phyloP scores from a whole-genome alignment of 78 protist genomes.

The Guillardia theta region DNA sequence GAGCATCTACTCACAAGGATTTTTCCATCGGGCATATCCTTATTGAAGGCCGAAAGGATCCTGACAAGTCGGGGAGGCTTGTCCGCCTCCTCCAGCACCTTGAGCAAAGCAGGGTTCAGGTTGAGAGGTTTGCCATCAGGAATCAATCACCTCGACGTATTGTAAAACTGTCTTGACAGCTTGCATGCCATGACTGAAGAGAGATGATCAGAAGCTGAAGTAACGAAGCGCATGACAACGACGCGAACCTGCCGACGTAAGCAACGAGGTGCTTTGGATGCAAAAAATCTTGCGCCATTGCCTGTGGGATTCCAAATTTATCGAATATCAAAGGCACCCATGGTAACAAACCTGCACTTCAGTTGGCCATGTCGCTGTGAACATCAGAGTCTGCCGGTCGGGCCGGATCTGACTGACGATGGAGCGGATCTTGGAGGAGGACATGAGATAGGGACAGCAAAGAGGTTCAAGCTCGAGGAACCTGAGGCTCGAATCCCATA shows the following conservation, averaged over 20 bases:
- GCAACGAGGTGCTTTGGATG: slow-evolving; percentile 54
- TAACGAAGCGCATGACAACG: too few relatives aligned
- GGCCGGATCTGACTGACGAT: too few relatives aligned
- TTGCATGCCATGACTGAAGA: background rate
- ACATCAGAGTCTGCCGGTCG: slow-evolving; percentile 97
- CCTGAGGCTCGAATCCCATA: slow-evolving; percentile 84
- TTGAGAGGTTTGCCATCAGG: too few relatives aligned
- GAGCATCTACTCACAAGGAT: too few relatives aligned
- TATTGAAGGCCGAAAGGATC: too few relatives aligned
- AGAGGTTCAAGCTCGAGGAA: background rate
- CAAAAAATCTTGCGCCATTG: slow-evolving; percentile 56
- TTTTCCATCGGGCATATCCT: too few relatives aligned
- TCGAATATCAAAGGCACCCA: slow-evolving; percentile 95
- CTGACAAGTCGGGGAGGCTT: too few relatives aligned
- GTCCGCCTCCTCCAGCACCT: too few relatives aligned
- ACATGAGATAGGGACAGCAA: background rate
- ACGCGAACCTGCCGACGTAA: too few relatives aligned
- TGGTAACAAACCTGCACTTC: slow-evolving; percentile 91
- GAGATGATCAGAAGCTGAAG: too few relatives aligned
- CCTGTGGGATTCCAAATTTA: too few relatives aligned
- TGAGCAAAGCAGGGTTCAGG: too few relatives aligned
- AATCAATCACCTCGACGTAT: background rate
- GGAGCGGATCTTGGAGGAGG: slow-evolving; percentile 24
- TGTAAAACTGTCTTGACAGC: background rate
- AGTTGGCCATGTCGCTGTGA: slow-evolving; percentile 98